phyloP scores from a whole-genome alignment of 176 grass and related monocot genomes.

The Leersia perrieri region DNA sequence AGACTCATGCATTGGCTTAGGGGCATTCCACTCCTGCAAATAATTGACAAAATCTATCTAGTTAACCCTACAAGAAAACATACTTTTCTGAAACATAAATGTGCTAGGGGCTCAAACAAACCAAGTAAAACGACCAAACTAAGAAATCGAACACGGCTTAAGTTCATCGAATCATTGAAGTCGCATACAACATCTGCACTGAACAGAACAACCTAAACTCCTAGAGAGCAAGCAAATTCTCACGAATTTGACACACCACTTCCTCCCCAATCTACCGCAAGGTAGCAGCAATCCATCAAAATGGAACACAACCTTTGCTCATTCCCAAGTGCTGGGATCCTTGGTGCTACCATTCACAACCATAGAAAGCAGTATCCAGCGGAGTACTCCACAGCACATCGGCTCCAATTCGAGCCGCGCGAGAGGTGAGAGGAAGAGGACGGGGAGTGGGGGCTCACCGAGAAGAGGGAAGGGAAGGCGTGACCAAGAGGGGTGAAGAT shows the following conservation, averaged over 20 bases:
- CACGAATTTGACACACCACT: not conserved
- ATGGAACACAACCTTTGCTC: not conserved
- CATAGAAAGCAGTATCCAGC: not conserved
- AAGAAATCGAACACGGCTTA: no score
- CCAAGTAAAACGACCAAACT: no score
- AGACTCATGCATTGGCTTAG: constrained; percentile 71
- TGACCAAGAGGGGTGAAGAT: constrained; percentile 56
- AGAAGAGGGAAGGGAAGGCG: constrained; percentile 79
- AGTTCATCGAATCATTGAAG: no score
- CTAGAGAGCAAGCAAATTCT: not conserved
- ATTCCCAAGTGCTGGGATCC: not conserved
- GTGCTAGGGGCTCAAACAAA: no score
- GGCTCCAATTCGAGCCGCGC: not conserved
- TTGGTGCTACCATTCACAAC: not conserved
- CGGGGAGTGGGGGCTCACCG: constrained; percentile 26
- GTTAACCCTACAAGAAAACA: not conserved
- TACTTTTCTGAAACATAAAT: not conserved
- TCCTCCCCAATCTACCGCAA: not conserved
- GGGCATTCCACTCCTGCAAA: constrained; percentile 86
- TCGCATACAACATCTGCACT: no score
- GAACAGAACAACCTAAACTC: not conserved
- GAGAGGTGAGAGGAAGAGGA: not conserved
- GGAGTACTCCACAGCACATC: not conserved
- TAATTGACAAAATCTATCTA: not conserved
- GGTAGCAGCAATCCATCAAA: not conserved